These are phyloP conservation scores for Helicostylum pulchrum DNA, from an alignment of 192 early-diverging fungal genomes.

Conservation along the genomic window DNA sequence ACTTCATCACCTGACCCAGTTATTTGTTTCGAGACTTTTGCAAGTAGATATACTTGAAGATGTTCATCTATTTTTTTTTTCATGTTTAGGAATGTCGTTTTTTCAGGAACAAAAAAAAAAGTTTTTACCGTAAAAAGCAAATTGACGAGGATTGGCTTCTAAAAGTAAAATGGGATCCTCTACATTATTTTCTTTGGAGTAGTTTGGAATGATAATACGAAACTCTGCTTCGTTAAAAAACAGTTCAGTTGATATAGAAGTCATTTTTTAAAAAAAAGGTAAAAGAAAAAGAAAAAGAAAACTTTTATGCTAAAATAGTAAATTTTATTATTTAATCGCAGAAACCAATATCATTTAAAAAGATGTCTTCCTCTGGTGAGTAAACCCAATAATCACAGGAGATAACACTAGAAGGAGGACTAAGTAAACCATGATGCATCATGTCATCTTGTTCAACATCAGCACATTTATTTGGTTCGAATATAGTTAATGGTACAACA, in stretches of 20 bases:
- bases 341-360: too few species aligned
- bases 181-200: background rate
- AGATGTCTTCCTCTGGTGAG: too few species aligned
- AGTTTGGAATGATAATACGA: conserved; percentile 13
- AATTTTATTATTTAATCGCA: too few species aligned
- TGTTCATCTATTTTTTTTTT: conserved; percentile 27
- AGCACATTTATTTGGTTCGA: too few species aligned
- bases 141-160: conserved; percentile 17
- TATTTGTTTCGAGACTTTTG: conserved; percentile 14
- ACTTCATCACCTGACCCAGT: conserved; percentile 29
- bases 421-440: too few species aligned
- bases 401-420: too few species aligned
- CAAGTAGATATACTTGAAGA: conserved; percentile 24
- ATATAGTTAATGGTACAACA: too few species aligned
- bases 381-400: too few species aligned
- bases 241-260: conserved; percentile 11
- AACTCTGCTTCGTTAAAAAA: conserved; percentile 23
- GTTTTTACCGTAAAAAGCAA: conserved; percentile 38
- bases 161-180: background rate
- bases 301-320: too few species aligned
- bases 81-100: background rate
- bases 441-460: too few species aligned
- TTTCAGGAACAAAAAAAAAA: background rate
- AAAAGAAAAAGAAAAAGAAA: background rate
- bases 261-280: background rate